These are phyloP conservation scores for Candida boleticola DNA, from an alignment of 805 yeast genomes.

Conservation along the genomic window DNA sequence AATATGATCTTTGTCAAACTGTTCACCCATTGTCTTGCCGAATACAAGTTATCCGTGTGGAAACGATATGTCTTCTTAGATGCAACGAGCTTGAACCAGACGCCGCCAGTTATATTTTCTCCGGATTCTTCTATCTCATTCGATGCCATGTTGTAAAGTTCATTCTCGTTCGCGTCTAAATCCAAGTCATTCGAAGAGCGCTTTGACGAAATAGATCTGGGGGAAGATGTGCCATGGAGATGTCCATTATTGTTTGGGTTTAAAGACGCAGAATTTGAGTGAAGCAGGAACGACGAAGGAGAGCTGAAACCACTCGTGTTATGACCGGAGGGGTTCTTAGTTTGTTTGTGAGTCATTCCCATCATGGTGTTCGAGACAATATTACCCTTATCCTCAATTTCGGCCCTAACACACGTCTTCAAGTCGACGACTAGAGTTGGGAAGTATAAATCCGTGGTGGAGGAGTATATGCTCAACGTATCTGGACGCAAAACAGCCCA, in stretches of 20 bases:
- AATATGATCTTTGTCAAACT: constrained; percentile 74
- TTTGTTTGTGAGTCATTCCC: not conserved
- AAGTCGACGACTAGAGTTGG: constrained; percentile 77
- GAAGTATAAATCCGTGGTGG: constrained; percentile 79
- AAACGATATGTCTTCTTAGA: constrained; percentile 59
- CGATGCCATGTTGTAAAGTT: constrained; percentile 16
- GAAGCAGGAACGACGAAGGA: not conserved
- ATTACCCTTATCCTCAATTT: constrained; percentile 33
- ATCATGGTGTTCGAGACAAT: constrained; percentile 7
- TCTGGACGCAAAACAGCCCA: constrained; percentile 81
- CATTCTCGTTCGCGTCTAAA: constrained; percentile 20
- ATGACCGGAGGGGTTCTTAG: not conserved
- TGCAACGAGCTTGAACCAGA: constrained; percentile 60
- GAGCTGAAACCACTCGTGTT: not conserved
- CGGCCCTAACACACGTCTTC: constrained; percentile 59
- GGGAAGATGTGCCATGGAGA: too few species aligned
- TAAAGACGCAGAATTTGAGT: too few species aligned
- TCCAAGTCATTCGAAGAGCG: constrained; percentile 9
- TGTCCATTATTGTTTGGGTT: too few species aligned
- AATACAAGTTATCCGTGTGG: constrained; percentile 65
- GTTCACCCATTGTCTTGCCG: constrained; percentile 82
- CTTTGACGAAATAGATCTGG: constrained; percentile 7
- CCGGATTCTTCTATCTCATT: constrained; percentile 23
- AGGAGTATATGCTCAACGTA: constrained; percentile 64
- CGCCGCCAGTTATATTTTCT: constrained; percentile 29